Evolutionary conservation across 177 flowering plant genomes (phyloP), one percentile per base, ranked within the genome.

Genomic region (Telopea speciosissima): DNA sequence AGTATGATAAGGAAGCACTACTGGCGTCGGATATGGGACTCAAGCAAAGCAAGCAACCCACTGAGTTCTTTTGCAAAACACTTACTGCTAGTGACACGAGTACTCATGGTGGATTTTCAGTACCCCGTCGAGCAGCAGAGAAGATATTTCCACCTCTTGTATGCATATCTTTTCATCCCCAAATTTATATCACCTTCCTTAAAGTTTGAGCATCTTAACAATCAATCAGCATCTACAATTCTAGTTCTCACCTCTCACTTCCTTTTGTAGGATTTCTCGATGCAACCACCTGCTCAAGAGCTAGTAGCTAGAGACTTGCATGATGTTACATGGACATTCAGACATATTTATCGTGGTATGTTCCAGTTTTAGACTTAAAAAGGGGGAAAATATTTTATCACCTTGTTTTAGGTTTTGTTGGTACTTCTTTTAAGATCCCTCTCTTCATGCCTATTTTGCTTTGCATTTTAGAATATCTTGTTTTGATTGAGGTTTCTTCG

Each of bases 11-110:
- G 75, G 96, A 92, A 28, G 96, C 94, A 26, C 72, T 92, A 49
- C 80, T 90, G 73, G 88, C 89, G 67, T 92, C 97, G 58, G 96
- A 92, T 69, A 72, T 92, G 78, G 97, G 89, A 71, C 89, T 92
- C 66, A 92, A 90, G 83, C 93, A 89, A 79, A 89, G 66, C 80
- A 83, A 87, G 70, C 97, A 92, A 77, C 97, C 97, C 10, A 56
- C 90, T 36, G 97, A 92, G 74, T 92, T 90, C 78, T 92, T 92
- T 80, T 90, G 96, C 82, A 92, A 92, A 79, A 92, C 96, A 75
- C 93, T 92, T 60, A 92, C 97, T 24, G 97, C 96, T 28, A 92
- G 97, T 81, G 97, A 92, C 74, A 92, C 97, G n/a, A 92, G 97
- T 75, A 92, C 97, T 63, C 97, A 92, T 74, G 97, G 97, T 78